Conservation (phyloP, 176 grass and related monocot species). For the Musa beccarii region DNA sequence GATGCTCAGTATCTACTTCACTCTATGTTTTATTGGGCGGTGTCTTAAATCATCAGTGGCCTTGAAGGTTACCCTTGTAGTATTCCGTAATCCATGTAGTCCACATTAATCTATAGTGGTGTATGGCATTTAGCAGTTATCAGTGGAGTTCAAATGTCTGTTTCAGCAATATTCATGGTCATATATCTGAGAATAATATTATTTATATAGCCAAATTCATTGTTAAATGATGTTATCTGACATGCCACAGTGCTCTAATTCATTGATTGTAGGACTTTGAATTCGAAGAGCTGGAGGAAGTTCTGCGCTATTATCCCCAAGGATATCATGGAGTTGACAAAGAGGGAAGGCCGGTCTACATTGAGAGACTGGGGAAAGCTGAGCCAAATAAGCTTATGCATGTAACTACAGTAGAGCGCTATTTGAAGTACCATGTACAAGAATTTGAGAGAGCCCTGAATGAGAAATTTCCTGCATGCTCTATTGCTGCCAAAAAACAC, state of each 20-base stretch:
- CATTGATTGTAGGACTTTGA: conserved; percentile 60
- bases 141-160: not conserved
- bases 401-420: conserved; percentile 67
- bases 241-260: not conserved
- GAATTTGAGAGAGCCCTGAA: conserved; percentile 90
- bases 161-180: not conserved
- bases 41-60: no score
- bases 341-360: conserved; percentile 76
- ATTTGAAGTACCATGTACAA: conserved; percentile 96
- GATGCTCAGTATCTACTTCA: not conserved
- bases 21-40: not conserved
- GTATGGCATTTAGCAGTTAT: not conserved
- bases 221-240: not conserved
- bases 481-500: conserved; percentile 84
- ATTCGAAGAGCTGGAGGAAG: conserved; percentile 76
- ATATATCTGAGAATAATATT: not conserved
- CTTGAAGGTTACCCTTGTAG: not conserved
- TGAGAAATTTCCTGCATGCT: conserved; percentile 88
- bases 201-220: not conserved
- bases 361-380: conserved; percentile 88
- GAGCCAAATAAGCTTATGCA: conserved; percentile 82
- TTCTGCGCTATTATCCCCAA: conserved; percentile 74
- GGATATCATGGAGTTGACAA: conserved; percentile 82
- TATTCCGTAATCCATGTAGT: not conserved
- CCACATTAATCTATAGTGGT: not conserved